Percentiles rank a stretch among this genome's conserved stretches.
Evolutionary conservation across 2,329 filamentous ascomycete genomes (phyloP).

Genomic region (Pleoardoris graminearum): DNA sequence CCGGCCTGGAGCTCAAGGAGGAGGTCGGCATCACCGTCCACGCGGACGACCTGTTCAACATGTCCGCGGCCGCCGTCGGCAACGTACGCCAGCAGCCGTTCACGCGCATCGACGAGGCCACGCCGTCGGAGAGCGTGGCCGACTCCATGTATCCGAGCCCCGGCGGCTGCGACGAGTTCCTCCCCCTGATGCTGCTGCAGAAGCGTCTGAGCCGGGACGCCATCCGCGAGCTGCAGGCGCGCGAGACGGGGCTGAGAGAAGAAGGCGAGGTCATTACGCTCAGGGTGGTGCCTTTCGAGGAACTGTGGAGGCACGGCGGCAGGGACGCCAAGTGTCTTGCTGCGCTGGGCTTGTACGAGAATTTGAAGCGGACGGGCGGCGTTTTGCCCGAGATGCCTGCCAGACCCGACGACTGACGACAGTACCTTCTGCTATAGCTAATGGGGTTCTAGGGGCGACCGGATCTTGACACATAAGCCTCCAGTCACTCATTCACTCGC

Average conservation of each 20-base stretch:
- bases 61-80: slow-evolving; percentile 56
- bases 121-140: slow-evolving; percentile 3
- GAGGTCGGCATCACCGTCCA: slow-evolving; percentile 59
- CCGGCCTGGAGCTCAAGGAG: slow-evolving; percentile 61
- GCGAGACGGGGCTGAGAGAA: slow-evolving; percentile 58
- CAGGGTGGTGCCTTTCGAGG: slow-evolving; percentile 56
- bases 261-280: slow-evolving; percentile 63
- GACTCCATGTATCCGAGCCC: slow-evolving; percentile 58
- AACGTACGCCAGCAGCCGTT: not conserved
- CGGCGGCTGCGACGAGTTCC: slow-evolving; percentile 63
- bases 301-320: slow-evolving; percentile 58
- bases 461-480: too few relatives aligned
- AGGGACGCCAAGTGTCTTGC: slow-evolving; percentile 61
- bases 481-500: too few relatives aligned
- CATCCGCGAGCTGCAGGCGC: slow-evolving; percentile 56
- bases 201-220: slow-evolving; percentile 54
- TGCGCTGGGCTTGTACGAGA: slow-evolving; percentile 60
- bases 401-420: slow-evolving; percentile 30
- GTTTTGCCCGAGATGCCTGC: slow-evolving; percentile 34
- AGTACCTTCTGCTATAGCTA: too few relatives aligned
- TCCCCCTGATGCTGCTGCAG: slow-evolving; percentile 60
- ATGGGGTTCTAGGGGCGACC: too few relatives aligned
- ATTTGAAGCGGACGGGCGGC: slow-evolving; percentile 53
- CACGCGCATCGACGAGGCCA: not conserved
- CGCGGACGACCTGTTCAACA: slow-evolving; percentile 55